Evolutionary conservation across 768 basidiomycete species (phyloP).

Genomic region (Crepidotus variabilis): DNA sequence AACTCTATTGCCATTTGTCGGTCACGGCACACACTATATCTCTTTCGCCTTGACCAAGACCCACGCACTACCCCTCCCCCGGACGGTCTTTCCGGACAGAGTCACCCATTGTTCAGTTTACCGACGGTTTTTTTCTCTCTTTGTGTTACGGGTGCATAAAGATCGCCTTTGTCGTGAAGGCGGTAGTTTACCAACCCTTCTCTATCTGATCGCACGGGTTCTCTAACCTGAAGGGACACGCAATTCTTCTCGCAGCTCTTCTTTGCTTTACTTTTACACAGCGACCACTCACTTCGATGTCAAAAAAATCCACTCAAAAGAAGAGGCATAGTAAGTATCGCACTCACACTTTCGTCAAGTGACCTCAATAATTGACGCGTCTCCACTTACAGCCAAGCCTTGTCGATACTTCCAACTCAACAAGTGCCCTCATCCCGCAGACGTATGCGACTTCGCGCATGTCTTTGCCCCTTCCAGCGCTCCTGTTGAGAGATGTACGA

Average conservation of each 20-base stretch:
- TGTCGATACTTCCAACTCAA: conserved; percentile 44
- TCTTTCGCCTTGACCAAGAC: conserved; percentile 21
- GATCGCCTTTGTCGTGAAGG: conserved; percentile 9
- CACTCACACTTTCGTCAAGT: not conserved
- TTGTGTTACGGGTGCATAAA: conserved; percentile 27
- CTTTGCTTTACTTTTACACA: conserved; percentile 7
- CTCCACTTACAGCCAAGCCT: conserved; percentile 36
- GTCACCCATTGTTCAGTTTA: conserved; percentile 21
- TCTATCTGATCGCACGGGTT: not conserved
- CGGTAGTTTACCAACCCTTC: not conserved
- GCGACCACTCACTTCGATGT: conserved; percentile 16
- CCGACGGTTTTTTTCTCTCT: conserved; percentile 21
- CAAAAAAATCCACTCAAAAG: conserved; percentile 29
- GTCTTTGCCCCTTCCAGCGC: conserved; percentile 26
- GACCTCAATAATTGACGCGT: conserved; percentile 2
- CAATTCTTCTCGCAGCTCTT: not conserved
- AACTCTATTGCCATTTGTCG: conserved; percentile 26
- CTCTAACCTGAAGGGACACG: not conserved
- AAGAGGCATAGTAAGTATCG: conserved; percentile 37
- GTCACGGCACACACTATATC: conserved; percentile 19
- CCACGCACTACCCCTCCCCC: conserved; percentile 12
- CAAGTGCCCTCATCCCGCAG: conserved; percentile 38
- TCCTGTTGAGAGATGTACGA: conserved; percentile 2
- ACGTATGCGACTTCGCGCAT: conserved; percentile 47
- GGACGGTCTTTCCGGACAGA: conserved; percentile 21